Percentiles rank a stretch among this genome's conserved stretches.
phyloP scores from a whole-genome alignment of 768 basidiomycete genomes.

The Boletus fagicola region DNA sequence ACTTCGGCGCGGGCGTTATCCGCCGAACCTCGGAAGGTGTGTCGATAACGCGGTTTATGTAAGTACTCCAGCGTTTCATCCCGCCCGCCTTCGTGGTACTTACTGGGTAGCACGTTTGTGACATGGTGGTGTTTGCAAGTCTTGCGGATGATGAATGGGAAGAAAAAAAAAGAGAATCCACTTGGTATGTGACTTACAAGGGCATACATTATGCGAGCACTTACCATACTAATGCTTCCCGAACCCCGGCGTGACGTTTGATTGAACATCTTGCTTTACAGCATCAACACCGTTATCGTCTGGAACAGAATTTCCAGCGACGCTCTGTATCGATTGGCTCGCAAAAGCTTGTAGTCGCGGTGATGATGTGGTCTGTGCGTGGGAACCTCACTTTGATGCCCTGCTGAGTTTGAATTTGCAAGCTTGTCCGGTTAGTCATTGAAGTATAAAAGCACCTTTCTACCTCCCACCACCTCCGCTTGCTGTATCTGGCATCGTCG shows the following conservation, averaged over 20 bases:
- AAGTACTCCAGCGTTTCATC: too few species aligned
- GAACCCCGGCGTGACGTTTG: neutral
- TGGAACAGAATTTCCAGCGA: neutral
- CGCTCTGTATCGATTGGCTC: neutral
- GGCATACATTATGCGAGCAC: neutral
- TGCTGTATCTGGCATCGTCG: slow-evolving; percentile 29
- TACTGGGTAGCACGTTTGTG: neutral
- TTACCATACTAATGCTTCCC: neutral
- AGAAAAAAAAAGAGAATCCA: too few species aligned
- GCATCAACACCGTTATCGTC: neutral
- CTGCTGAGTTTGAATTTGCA: slow-evolving; percentile 45
- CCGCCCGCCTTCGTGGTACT: neutral
- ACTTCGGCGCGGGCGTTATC: neutral
- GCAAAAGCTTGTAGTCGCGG: neutral
- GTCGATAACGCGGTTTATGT: neutral
- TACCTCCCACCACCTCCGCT: slow-evolving; percentile 35
- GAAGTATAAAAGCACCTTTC: slow-evolving; percentile 40
- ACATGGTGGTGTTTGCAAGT: neutral
- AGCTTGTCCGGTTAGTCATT: slow-evolving; percentile 37
- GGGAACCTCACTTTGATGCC: slow-evolving; percentile 32
- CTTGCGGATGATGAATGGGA: neutral
- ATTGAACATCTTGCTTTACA: neutral
- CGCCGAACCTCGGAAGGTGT: neutral
- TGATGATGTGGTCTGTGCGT: slow-evolving; percentile 43
- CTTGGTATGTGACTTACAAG: neutral